These are phyloP conservation scores for Ustilago sp. DNA, from an alignment of 1,284 basidiomycete species.

Conservation along the genomic window DNA sequence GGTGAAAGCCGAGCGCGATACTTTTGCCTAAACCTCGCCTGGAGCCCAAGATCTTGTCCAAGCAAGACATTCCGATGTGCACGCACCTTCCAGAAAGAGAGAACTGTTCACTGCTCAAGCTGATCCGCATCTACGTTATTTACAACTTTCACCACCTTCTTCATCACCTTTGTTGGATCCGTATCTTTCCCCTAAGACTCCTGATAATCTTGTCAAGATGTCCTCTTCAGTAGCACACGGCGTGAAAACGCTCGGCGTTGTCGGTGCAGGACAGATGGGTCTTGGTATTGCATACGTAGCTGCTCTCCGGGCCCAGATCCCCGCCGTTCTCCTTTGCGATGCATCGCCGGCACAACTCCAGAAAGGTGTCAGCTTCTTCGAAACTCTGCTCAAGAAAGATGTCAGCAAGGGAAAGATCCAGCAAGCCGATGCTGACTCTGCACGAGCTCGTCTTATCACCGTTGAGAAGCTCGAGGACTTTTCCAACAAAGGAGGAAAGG, in stretches of 20 bases:
- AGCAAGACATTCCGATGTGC: slow-evolving; percentile 1
- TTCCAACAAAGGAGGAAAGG: slow-evolving; percentile 68
- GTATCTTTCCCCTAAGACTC: not conserved
- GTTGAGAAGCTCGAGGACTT: slow-evolving; percentile 51
- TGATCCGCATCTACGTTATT: not conserved
- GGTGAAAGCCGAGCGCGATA: slow-evolving; percentile 15
- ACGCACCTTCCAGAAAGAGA: not conserved
- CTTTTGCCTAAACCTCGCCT: not conserved
- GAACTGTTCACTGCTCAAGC: not conserved
- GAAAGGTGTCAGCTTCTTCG: slow-evolving; percentile 80
- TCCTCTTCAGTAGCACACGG: slow-evolving; percentile 50
- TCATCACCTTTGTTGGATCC: not conserved
- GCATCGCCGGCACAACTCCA: slow-evolving; percentile 74
- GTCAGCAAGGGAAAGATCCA: slow-evolving; percentile 83
- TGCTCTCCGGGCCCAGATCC: slow-evolving; percentile 71
- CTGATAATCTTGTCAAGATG: not conserved
- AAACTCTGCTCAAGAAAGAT: slow-evolving; percentile 82
- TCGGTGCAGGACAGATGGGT: slow-evolving; percentile 68
- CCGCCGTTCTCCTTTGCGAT: slow-evolving; percentile 52
- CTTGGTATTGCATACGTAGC: slow-evolving; percentile 85
- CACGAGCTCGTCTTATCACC: slow-evolving; percentile 70
- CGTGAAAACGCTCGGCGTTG: slow-evolving; percentile 58
- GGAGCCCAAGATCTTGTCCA: slow-evolving; percentile 14
- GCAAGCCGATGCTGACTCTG: slow-evolving; percentile 79
- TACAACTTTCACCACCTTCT: not conserved